These are phyloP conservation scores for Hypoxylon lienhwacheense DNA, from an alignment of 495 filamentous ascomycete species.

Conservation along the genomic window DNA sequence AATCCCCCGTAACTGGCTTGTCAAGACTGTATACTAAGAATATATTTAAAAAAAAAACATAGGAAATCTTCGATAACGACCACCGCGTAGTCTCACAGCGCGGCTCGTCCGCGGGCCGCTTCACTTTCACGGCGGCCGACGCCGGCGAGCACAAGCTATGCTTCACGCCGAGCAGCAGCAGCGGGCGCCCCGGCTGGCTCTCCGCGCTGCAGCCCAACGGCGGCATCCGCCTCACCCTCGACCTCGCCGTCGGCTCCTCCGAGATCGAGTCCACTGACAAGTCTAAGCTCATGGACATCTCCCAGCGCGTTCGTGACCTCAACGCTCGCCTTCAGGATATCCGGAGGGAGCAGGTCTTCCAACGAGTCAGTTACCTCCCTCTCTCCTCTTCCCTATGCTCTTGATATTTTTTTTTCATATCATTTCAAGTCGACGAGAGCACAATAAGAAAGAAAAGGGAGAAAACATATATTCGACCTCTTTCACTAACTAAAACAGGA, in stretches of 20 bases:
- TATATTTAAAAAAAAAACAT: background rate
- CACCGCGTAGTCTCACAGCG: conserved; percentile 90
- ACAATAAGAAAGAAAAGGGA: background rate
- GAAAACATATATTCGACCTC: conserved; percentile 14
- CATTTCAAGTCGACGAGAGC: background rate
- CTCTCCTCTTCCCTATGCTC: background rate
- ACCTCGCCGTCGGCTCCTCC: conserved; percentile 93
- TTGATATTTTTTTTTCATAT: background rate
- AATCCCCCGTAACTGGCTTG: too few relatives aligned
- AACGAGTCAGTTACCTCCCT: conserved; percentile 66
- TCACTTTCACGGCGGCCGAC: conserved; percentile 95
- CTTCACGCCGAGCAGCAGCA: conserved; percentile 74
- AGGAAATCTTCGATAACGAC: conserved; percentile 97
- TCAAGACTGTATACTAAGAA: too few relatives aligned
- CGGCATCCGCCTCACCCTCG: conserved; percentile 79
- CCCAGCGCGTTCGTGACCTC: conserved; percentile 84
- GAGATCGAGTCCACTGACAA: conserved; percentile 94
- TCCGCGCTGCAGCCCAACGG: conserved; percentile 63
- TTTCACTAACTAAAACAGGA: conserved; percentile 67
- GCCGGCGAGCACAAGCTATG: conserved; percentile 93
- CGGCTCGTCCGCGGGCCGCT: conserved; percentile 73
- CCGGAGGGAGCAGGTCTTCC: conserved; percentile 90
- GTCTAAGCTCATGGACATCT: conserved; percentile 88
- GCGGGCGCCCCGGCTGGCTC: conserved; percentile 68
- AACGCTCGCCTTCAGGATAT: conserved; percentile 89